Conservation (phyloP, 129 eudicot genomes). For the Helichrysum umbraculigerum region DNA sequence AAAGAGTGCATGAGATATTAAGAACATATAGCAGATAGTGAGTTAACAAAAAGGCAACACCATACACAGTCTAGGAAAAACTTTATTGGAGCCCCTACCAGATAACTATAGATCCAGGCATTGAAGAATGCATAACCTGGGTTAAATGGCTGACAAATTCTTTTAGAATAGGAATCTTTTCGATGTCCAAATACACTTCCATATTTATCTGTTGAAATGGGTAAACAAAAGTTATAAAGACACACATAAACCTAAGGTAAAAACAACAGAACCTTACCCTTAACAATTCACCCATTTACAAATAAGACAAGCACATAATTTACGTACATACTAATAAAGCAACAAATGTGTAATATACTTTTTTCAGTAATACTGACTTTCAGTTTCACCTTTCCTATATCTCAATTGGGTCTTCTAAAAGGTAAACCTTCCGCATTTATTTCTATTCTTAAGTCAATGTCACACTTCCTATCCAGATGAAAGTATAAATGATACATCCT, state of each 20-base stretch:
- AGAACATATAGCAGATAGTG: neutral
- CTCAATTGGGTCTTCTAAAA: neutral
- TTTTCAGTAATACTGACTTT: too few relatives aligned
- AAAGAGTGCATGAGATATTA: neutral
- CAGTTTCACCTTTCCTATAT: neutral
- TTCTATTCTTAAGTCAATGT: neutral
- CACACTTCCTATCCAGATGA: neutral
- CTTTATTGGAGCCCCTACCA: slow-evolving; percentile 48
- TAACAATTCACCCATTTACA: neutral
- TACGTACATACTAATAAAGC: neutral
- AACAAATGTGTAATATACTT: too few relatives aligned
- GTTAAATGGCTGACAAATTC: slow-evolving; percentile 81
- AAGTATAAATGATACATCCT: neutral
- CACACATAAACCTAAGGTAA: neutral
- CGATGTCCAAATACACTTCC: slow-evolving; percentile 67
- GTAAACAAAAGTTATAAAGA: neutral
- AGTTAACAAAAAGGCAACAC: neutral
- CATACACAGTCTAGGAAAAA: neutral
- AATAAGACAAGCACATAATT: neutral
- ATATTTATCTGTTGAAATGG: slow-evolving; percentile 66
- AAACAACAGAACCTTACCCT: neutral
- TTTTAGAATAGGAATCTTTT: slow-evolving; percentile 59
- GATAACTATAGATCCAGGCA: slow-evolving; percentile 77
- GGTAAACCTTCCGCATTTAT: neutral
- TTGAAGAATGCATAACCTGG: slow-evolving; percentile 65